phyloP scores from a whole-genome alignment of 1,284 basidiomycete species.

The Cryptococcus sp. region DNA sequence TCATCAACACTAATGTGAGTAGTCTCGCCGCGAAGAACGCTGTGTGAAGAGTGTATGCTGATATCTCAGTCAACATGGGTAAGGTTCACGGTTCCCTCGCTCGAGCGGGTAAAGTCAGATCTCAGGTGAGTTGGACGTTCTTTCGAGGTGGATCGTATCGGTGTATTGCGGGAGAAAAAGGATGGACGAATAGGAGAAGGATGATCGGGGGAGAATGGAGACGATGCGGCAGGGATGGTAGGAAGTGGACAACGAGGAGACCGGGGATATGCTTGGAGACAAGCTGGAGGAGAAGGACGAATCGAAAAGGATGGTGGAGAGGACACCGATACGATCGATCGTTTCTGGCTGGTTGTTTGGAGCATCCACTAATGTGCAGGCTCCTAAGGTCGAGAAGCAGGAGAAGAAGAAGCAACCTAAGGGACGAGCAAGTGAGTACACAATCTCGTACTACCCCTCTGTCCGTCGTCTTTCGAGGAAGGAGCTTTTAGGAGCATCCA shows the following conservation, averaged over 20 bases:
- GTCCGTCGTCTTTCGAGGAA: too few relatives aligned
- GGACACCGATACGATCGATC: too few relatives aligned
- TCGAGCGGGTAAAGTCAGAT: slow-evolving; percentile 99
- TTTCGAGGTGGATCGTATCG: not conserved
- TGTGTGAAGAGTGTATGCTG: not conserved
- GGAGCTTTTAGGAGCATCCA: too few relatives aligned
- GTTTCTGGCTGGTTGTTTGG: too few relatives aligned
- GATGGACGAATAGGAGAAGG: not conserved
- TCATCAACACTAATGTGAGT: not conserved
- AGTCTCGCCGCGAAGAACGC: not conserved
- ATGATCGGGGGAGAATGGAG: not conserved
- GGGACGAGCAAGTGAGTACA: slow-evolving; percentile 68
- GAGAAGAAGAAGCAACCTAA: slow-evolving; percentile 97
- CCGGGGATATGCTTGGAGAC: too few relatives aligned
- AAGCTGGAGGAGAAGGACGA: too few relatives aligned
- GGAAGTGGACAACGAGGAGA: too few relatives aligned
- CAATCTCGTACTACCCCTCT: too few relatives aligned
- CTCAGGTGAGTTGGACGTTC: slow-evolving; percentile 53
- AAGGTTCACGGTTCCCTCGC: slow-evolving; percentile 98
- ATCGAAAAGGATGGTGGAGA: too few relatives aligned
- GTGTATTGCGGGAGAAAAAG: too few relatives aligned
- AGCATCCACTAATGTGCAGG: slow-evolving; percentile 45
- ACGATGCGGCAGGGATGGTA: not conserved
- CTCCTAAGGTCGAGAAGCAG: slow-evolving; percentile 93
- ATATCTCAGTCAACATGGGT: slow-evolving; percentile 49